phyloP scores from a whole-genome alignment of 768 basidiomycete genomes.

The Tubosaeta brunneosetosa region DNA sequence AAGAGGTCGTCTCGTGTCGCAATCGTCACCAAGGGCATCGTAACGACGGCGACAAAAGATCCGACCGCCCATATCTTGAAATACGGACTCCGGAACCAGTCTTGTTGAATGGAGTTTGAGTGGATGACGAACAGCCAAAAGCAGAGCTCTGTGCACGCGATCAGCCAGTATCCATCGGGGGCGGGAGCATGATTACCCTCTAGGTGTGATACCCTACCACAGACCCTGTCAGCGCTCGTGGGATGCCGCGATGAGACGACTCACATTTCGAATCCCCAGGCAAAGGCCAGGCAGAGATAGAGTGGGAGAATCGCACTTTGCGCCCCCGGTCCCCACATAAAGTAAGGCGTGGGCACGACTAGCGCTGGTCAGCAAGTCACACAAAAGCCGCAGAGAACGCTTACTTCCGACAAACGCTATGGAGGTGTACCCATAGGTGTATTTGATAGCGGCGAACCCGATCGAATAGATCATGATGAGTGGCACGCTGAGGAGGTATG shows the following conservation, averaged over 20 bases:
- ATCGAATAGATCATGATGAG: constrained; percentile 52
- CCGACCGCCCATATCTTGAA: constrained; percentile 73
- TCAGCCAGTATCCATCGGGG: background rate
- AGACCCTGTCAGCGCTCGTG: background rate
- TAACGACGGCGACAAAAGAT: constrained; percentile 52
- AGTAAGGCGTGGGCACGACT: constrained; percentile 66
- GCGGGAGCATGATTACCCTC: constrained; percentile 49
- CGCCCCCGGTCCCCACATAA: constrained; percentile 47
- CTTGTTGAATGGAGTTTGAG: constrained; percentile 52
- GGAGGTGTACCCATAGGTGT: constrained; percentile 55
- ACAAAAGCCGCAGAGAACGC: background rate
- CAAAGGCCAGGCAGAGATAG: constrained; percentile 56
- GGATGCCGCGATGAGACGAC: constrained; percentile 14
- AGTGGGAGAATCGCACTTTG: constrained; percentile 59
- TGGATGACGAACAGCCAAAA: constrained; percentile 82
- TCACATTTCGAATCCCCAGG: constrained; percentile 76
- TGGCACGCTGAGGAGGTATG: constrained; percentile 63
- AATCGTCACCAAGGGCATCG: constrained; percentile 68
- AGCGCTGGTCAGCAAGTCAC: background rate
- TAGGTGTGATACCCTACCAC: constrained; percentile 64
- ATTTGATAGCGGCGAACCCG: constrained; percentile 71
- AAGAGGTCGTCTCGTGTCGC: constrained; percentile 55
- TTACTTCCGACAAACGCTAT: constrained; percentile 44
- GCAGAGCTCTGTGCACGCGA: constrained; percentile 55
- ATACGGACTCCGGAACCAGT: constrained; percentile 75